A percentile compares a stretch with the other conserved stretches of the same genome.
Conservation (phyloP, 148 eudicot species). For the Rheum nobile region DNA sequence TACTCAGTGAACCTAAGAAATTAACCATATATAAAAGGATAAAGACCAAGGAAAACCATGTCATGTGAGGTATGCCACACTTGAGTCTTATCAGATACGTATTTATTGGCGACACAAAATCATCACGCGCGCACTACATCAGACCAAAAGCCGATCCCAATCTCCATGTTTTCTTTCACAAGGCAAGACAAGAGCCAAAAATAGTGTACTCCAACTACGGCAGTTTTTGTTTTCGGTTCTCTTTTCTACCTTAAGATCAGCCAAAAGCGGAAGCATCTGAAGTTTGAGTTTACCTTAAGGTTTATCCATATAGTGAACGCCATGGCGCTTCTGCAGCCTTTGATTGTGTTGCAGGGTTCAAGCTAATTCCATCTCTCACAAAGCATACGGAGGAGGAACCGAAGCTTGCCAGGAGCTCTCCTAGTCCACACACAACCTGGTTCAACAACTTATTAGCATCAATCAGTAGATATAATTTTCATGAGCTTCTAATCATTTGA, state of each 20-base stretch:
- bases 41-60: background rate
- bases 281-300: background rate
- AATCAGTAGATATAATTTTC: background rate
- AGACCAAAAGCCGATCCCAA: too few species aligned
- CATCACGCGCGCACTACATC: too few species aligned
- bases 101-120: too few species aligned
- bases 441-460: background rate
- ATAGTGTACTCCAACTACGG: background rate
- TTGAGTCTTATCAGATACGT: background rate
- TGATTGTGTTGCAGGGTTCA: background rate
- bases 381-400: background rate
- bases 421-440: constrained; percentile 1
- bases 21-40: too few species aligned
- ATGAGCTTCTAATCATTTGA: background rate
- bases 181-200: background rate
- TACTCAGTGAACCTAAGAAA: background rate
- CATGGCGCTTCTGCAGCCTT: constrained; percentile 1
- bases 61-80: background rate
- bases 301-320: constrained; percentile 5
- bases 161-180: background rate
- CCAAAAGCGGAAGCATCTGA: background rate
- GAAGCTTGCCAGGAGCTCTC: constrained; percentile 2
- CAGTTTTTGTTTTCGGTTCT: background rate
- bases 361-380: background rate
- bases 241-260: background rate